These are phyloP conservation scores for Dorcoceras hygrometricum DNA, from an alignment of 257 asterid genomes.

Conservation along the genomic window DNA sequence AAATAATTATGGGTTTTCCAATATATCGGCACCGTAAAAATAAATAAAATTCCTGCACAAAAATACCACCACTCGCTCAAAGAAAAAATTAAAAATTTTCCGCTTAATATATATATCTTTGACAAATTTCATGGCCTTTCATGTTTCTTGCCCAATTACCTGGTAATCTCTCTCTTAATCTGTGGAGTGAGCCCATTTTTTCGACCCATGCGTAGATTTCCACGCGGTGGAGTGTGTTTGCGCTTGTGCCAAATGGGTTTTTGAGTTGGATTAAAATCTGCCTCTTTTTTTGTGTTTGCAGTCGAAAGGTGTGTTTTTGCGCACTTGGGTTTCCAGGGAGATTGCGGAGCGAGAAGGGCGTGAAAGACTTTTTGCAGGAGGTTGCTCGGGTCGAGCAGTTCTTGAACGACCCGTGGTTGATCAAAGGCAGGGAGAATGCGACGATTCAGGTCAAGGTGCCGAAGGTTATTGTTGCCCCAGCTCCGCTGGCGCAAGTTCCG, in stretches of 20 bases:
- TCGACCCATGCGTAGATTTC: slow-evolving; percentile 13
- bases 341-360: slow-evolving; percentile 61
- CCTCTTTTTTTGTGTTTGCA: slow-evolving; percentile 45
- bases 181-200: slow-evolving; percentile 23
- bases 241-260: slow-evolving; percentile 30
- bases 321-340: slow-evolving; percentile 64
- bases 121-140: slow-evolving; percentile 75
- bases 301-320: slow-evolving; percentile 88
- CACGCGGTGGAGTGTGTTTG: slow-evolving; percentile 32
- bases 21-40: background rate
- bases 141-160: slow-evolving; percentile 99
- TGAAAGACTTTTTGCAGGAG: slow-evolving; percentile 57
- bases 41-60: background rate
- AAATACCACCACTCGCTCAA: background rate
- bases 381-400: slow-evolving; percentile 72
- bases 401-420: slow-evolving; percentile 82
- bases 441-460: slow-evolving; percentile 90
- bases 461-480: slow-evolving; percentile 50
- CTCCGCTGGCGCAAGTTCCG: slow-evolving; percentile 37
- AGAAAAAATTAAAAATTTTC: no score
- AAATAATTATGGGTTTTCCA: background rate
- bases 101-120: background rate
- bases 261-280: slow-evolving; percentile 24
- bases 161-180: slow-evolving; percentile 55
- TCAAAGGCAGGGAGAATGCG: slow-evolving; percentile 60